Conservation (phyloP, 1,139 yeast genomes). For the Saccharomycopsis phalli region DNA sequence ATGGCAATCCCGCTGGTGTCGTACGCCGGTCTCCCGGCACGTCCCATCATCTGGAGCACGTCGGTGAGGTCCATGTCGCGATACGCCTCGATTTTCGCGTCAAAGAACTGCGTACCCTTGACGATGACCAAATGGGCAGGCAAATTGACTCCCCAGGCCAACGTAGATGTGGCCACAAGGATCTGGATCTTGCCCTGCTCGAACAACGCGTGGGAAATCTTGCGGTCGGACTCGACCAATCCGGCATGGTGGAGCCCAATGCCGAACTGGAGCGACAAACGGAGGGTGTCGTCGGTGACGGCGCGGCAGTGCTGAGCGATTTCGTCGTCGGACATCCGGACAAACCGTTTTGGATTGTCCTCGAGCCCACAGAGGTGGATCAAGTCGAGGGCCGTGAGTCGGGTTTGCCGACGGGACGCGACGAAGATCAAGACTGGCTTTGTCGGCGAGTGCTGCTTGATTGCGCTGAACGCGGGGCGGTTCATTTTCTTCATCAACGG, state of each 20-base stretch:
- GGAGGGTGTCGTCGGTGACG: constrained; percentile 85
- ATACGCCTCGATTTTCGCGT: constrained; percentile 71
- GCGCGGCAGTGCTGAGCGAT: constrained; percentile 49
- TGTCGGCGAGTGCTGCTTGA: constrained; percentile 85
- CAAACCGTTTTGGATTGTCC: constrained; percentile 80
- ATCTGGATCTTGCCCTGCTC: constrained; percentile 83
- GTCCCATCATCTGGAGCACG: constrained; percentile 82
- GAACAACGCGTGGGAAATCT: constrained; percentile 77
- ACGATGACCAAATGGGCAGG: constrained; percentile 93
- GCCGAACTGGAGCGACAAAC: constrained; percentile 82
- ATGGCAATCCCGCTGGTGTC: constrained; percentile 95
- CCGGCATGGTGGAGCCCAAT: constrained; percentile 99
- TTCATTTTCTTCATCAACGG: constrained; percentile 98
- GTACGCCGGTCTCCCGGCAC: constrained; percentile 96
- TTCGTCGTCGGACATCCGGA: constrained; percentile 71
- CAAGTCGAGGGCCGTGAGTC: constrained; percentile 87
- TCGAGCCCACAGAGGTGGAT: constrained; percentile 94
- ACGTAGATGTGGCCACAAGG: constrained; percentile 85
- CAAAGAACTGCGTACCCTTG: constrained; percentile 88
- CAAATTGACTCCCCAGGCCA: constrained; percentile 96
- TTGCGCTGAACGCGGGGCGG: constrained; percentile 94
- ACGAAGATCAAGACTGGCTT: constrained; percentile 94
- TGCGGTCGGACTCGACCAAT: constrained; percentile 81
- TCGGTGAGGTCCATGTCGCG: constrained; percentile 90
- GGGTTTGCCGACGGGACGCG: constrained; percentile 93